Base-by-base conservation (phyloP, 345 rosid genomes). In the Salix dunnii region DNA sequence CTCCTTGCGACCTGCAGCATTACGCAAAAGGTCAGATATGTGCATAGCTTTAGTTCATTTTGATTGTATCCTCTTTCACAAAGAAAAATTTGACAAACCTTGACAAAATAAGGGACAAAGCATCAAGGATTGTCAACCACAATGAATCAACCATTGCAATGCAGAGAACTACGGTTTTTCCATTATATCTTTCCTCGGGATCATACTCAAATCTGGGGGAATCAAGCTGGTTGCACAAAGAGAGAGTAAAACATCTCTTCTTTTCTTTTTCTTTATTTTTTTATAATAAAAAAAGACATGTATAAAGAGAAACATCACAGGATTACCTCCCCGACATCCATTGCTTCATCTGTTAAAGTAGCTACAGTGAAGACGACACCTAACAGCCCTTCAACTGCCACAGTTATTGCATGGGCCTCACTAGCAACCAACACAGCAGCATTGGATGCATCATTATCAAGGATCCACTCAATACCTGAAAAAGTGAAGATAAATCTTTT, bases 381-480 rank as follows among this genome's bases (percentile, higher is more conserved):
- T 82, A 92, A 81, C 74, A 96, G 82, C 74, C 98, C 98, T 87
- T 93, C 98, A 85, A 92, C 90, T 79, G 98, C 98, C 89, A 95
- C 82, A 76, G 91, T 89, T 80, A 95, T 90, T 75, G 97, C 94
- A 88, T 95, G 99, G 74, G 98, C 99, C 88, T 96, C 99, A 85
- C 98, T 93, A n/a, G 98, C 99, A 88, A 92, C 97, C 82, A 96
- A 82, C 78, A 96, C 99, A 23, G 98, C 90, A 75, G 95, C 90
- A 87, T 91, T 96, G 74, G 99, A 90, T 77, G 97, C 98, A 85
- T 96, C 99, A 86, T 93, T 91, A 79, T 96, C 98, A 76, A 96
- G 97, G 74, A 89, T 96, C 99, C 99, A 96, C 81, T 96, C 99
- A 80, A 95, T 85, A 63, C 99, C 99, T 95, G 88, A 82, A 87